Conservation (phyloP, 495 filamentous ascomycete genomes). For the Penicillium simplicissimum region DNA sequence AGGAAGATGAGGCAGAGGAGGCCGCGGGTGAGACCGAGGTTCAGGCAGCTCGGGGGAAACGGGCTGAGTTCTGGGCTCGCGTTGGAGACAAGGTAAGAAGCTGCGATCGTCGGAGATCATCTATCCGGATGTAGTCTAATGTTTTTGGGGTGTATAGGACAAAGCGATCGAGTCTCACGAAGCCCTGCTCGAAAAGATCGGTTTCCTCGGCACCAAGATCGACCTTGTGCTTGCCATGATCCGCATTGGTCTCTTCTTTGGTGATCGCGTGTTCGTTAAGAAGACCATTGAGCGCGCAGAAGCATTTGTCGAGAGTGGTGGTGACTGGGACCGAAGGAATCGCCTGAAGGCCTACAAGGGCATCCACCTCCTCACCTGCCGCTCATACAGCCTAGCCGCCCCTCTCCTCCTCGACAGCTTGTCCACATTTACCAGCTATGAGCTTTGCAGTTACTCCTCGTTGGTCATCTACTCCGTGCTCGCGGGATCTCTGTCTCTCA, state of each 20-base stretch:
- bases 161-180: slow-evolving; percentile 91
- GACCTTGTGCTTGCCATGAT: slow-evolving; percentile 95
- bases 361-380: slow-evolving; percentile 85
- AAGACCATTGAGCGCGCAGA: slow-evolving; percentile 90
- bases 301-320: slow-evolving; percentile 86
- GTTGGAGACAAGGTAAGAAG: slow-evolving; percentile 88
- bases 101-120: neutral
- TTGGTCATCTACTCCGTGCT: slow-evolving; percentile 95
- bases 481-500: slow-evolving; percentile 89
- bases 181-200: slow-evolving; percentile 88
- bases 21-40: slow-evolving; percentile 96
- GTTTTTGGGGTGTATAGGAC: slow-evolving; percentile 57
- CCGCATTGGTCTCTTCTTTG: slow-evolving; percentile 92
- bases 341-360: slow-evolving; percentile 98
- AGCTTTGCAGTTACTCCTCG: slow-evolving; percentile 91
- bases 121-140: neutral
- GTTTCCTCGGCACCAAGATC: slow-evolving; percentile 92
- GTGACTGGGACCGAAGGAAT: slow-evolving; percentile 98
- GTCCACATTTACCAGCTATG: slow-evolving; percentile 98
- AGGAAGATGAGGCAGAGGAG: slow-evolving; percentile 91
- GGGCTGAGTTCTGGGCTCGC: slow-evolving; percentile 91
- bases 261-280: slow-evolving; percentile 85
- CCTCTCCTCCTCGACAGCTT: slow-evolving; percentile 93
- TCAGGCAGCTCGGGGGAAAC: slow-evolving; percentile 85
- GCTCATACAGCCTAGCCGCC: slow-evolving; percentile 84